Evolutionary conservation across 345 rosid species (phyloP).

Genomic region (Garcia nutans): DNA sequence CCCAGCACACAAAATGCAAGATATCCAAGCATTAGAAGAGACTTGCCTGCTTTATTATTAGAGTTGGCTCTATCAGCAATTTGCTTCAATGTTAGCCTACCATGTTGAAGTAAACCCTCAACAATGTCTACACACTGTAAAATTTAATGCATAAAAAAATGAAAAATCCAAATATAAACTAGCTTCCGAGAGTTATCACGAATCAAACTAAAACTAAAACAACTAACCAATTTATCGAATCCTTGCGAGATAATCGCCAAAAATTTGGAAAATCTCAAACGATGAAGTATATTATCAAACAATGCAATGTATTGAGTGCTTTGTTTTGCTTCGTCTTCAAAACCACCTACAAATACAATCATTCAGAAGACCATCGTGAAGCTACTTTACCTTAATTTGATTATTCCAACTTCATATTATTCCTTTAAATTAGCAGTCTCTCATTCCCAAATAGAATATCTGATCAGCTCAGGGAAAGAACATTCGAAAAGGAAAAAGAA

Average conservation of each 20-base stretch:
- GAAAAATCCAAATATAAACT: not conserved
- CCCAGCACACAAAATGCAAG: not conserved
- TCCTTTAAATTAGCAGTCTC: not conserved
- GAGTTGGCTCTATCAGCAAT: conserved; percentile 57
- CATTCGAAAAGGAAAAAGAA: not conserved
- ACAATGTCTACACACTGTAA: conserved; percentile 61
- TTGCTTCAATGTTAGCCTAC: conserved; percentile 76
- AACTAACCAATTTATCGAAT: conserved; percentile 53
- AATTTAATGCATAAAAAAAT: conserved; percentile 11
- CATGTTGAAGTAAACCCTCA: conserved; percentile 75
- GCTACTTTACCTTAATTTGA: not conserved
- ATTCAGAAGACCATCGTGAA: not conserved
- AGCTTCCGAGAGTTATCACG: not conserved
- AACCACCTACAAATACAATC: conserved; percentile 36
- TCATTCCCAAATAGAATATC: not conserved
- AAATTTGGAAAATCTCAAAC: conserved; percentile 70
- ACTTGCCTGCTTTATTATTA: conserved; percentile 44
- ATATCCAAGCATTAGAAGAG: not conserved
- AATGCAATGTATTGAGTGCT: conserved; percentile 54
- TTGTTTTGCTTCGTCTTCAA: conserved; percentile 43
- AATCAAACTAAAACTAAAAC: conserved; percentile 1
- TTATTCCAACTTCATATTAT: not conserved
- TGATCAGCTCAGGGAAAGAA: not conserved
- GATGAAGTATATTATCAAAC: conserved; percentile 66
- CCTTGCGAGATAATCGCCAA: conserved; percentile 46